These are phyloP conservation scores for Naganishia cerealis DNA, from an alignment of 1,284 basidiomycete species.

Conservation along the genomic window DNA sequence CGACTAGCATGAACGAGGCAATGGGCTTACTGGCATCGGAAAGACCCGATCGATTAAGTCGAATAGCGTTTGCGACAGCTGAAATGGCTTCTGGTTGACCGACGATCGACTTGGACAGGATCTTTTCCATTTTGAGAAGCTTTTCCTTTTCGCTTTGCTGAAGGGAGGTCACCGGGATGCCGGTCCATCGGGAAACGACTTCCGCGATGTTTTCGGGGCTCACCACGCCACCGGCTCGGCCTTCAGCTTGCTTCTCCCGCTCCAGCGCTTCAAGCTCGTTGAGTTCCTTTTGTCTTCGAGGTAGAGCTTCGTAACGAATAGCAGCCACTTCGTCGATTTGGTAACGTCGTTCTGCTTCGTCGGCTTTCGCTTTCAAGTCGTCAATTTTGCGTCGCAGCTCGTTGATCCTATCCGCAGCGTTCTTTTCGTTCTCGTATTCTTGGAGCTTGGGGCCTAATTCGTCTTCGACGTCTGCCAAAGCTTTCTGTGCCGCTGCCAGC, in stretches of 20 bases:
- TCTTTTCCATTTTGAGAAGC: constrained; percentile 58
- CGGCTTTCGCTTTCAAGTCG: constrained; percentile 85
- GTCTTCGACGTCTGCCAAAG: constrained; percentile 83
- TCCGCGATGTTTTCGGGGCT: constrained; percentile 59
- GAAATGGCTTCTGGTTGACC: constrained; percentile 62
- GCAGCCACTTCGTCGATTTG: constrained; percentile 78
- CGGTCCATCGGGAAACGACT: constrained; percentile 60
- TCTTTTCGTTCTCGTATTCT: constrained; percentile 86
- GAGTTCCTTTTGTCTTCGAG: constrained; percentile 79
- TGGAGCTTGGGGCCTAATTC: constrained; percentile 83
- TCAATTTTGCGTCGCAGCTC: constrained; percentile 80
- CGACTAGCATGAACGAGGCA: constrained; percentile 59
- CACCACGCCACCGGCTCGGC: constrained; percentile 48
- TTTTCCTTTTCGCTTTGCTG: constrained; percentile 55
- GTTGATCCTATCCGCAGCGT: constrained; percentile 80
- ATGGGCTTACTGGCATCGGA: constrained; percentile 60
- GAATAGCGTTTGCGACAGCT: constrained; percentile 61
- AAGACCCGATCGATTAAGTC: constrained; percentile 61
- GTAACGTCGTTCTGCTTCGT: constrained; percentile 85
- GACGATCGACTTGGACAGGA: constrained; percentile 57
- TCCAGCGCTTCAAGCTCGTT: constrained; percentile 58
- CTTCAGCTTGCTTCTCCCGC: constrained; percentile 41
- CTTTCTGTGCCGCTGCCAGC: constrained; percentile 72
- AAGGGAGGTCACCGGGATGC: constrained; percentile 50
- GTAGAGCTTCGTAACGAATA: constrained; percentile 86